Conservation (phyloP, 768 basidiomycete genomes). For the Termitomyces sp. region DNA sequence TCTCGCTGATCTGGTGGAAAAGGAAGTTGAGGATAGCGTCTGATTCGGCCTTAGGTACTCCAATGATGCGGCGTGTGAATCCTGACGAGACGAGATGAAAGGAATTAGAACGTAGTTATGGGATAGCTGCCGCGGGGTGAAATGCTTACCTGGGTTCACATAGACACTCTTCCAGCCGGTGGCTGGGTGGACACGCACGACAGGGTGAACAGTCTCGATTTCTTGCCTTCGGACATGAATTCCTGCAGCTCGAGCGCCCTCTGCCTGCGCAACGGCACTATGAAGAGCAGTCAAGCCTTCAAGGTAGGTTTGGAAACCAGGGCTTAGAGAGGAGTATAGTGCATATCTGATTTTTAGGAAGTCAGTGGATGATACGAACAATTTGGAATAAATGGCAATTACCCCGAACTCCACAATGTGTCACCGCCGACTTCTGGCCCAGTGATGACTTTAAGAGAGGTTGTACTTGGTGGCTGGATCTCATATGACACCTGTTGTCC, state of each 20-base stretch:
- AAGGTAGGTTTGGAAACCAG: constrained; percentile 70
- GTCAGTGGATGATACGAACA: neutral
- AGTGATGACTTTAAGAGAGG: constrained; percentile 72
- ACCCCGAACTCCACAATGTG: constrained; percentile 81
- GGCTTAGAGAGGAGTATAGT: constrained; percentile 79
- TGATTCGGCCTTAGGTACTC: constrained; percentile 79
- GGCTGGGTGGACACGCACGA: constrained; percentile 80
- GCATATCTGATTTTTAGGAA: constrained; percentile 50
- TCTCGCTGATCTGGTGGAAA: constrained; percentile 67
- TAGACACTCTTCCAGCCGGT: constrained; percentile 85
- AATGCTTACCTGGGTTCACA: constrained; percentile 61
- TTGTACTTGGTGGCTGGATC: constrained; percentile 74
- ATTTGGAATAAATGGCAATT: constrained; percentile 14
- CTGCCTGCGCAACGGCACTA: constrained; percentile 74
- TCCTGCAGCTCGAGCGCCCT: constrained; percentile 67
- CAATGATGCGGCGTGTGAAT: constrained; percentile 77
- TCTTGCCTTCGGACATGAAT: constrained; percentile 66
- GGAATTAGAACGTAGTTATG: neutral
- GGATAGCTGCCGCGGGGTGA: neutral
- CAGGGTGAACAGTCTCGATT: constrained; percentile 70
- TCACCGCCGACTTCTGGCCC: constrained; percentile 73
- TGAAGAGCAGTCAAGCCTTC: constrained; percentile 73
- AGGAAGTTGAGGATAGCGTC: constrained; percentile 68
- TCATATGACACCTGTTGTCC: constrained; percentile 61
- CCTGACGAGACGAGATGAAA: constrained; percentile 33